Evolutionary conservation across 2,329 filamentous ascomycete species (phyloP), one percentile per base, ranked within the genome.

Genomic region (Phialemoniopsis sp.): DNA sequence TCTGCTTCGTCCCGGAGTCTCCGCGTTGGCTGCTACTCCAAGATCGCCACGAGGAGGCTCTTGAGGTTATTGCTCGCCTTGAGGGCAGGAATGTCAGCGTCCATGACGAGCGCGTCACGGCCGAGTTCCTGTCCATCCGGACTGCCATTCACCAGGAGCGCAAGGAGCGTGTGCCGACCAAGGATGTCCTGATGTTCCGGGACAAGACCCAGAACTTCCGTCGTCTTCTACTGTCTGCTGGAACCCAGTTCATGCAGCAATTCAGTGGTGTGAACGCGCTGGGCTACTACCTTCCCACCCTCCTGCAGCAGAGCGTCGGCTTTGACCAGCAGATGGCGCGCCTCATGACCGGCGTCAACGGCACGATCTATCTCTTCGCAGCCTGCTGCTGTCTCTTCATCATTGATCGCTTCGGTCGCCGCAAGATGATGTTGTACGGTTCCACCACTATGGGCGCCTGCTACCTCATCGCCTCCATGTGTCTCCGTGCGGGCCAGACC

Each of bases 221-320:
- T 3, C 53, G 63, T 5, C 43, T 67, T 3, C 41, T 67, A 14
- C 41, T 66, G 2, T 58, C 21, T 6, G 21, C 21, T 29, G 76
- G 76, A 1, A 73, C 74, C 0, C 64, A 68, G 32, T 59, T 68
- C 34, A 67, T 68, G 59, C 66, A 68, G 40, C 41, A 68, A 31
- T 66, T 68, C 45, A 78, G 54, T 19, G 62, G 60, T n/a, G 60
- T 67, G 14, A 66, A 67, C 32, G 60, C 59, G 9, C 43, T 65
- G 45, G 64, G 64, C 4, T 68, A 67, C 43, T 68, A 68, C 40
- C 57, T 81, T 0, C 76, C 77, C 0, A 78, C 73, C 0, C 64
- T 82, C 0, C 54, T 82, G 3, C 74, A 76, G 39, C 53, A 73
- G 34, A 75, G 66, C 7, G 74, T 82, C 8, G 76, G 76, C 0